Base-by-base conservation (phyloP, 2,329 filamentous ascomycete genomes). In the Coleophoma eucalyptorum region DNA sequence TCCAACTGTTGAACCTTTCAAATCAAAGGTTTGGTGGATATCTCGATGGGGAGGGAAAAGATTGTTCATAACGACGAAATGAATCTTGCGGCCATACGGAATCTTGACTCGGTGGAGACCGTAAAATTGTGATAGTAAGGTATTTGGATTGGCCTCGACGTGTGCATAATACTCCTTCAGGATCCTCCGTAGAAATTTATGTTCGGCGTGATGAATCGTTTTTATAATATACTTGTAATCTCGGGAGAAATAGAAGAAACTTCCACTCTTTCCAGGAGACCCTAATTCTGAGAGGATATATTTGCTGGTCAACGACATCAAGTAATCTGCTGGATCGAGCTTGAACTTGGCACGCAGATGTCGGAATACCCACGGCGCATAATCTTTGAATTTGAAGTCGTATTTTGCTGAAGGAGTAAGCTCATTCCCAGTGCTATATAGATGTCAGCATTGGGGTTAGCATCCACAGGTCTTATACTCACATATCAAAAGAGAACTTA, bases 201-300 rank as follows among this genome's bases (percentile, higher is more conserved):
- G 89, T 70, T 99, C 94, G 61, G 84, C 84, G 63, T 97, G 94
- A 67, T 99, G 94, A 60, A 99, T 97, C 19, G 94, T 99, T 73
- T 99, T 99, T 81, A 99, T 99, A 72, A 99, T 99, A 73, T 99
- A 99, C 72, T 97, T 97, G 79, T 99, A 99, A 72, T 99, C 94
- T 63, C 94, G 82, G 44, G 94, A 97, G 73, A 97, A 99, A 77
- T 99, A 99, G 74, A 99, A 99, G 75, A 99, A 99, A 70, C 92
- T 97, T 58, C 94, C 94, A 69, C 92, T 97, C 76, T 99, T 99
- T 53, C 94, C 94, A 1, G 94, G 94, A 4, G 94, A 97, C 34
- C 94, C 94, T 52, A 99, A 80, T 70, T 99, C 94, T 5, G 94
- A 97, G 57, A 99, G 79, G 50, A 99, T 97, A 71, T 99, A 99